A percentile compares a stretch with the other conserved stretches of the same genome.
phyloP scores from a whole-genome alignment of 2,329 filamentous ascomycete species.

The Verticillium alfalfae region DNA sequence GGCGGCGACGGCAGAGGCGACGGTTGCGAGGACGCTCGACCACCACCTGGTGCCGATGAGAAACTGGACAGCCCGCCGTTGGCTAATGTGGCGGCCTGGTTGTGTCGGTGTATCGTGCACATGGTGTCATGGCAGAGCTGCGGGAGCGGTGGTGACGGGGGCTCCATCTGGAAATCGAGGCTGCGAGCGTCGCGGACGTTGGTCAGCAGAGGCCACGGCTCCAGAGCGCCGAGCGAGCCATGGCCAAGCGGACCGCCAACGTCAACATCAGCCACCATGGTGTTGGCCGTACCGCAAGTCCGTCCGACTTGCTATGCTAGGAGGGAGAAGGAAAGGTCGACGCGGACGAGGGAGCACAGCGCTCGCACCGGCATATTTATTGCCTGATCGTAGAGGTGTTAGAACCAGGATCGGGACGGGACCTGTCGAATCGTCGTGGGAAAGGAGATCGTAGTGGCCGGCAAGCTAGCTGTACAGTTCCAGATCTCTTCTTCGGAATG shows the following conservation, averaged over 20 bases:
- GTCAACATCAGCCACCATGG: background rate
- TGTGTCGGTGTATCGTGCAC: background rate
- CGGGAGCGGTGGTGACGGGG: constrained; percentile 1
- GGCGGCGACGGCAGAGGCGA: background rate
- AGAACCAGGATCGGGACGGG: background rate
- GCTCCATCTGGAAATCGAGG: background rate
- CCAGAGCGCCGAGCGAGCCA: constrained; percentile 5
- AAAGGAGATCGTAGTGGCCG: background rate
- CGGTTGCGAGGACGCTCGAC: constrained; percentile 3
- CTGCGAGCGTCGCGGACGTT: background rate
- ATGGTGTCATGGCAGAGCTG: background rate
- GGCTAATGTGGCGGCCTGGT: background rate
- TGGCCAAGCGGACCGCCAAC: constrained; percentile 6
- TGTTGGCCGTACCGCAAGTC: background rate
- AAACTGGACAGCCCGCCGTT: background rate
- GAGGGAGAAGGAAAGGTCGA: background rate
- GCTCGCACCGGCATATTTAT: background rate
- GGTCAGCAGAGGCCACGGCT: constrained; percentile 1
- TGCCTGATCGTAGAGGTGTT: background rate
- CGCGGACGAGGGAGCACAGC: background rate
- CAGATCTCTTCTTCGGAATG: background rate
- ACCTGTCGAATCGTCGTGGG: background rate
- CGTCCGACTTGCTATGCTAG: background rate
- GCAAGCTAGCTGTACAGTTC: background rate
- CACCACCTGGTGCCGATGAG: background rate